These are phyloP conservation scores for Tetrapyrgos nigripes DNA, from an alignment of 1,284 basidiomycete species.

Conservation along the genomic window DNA sequence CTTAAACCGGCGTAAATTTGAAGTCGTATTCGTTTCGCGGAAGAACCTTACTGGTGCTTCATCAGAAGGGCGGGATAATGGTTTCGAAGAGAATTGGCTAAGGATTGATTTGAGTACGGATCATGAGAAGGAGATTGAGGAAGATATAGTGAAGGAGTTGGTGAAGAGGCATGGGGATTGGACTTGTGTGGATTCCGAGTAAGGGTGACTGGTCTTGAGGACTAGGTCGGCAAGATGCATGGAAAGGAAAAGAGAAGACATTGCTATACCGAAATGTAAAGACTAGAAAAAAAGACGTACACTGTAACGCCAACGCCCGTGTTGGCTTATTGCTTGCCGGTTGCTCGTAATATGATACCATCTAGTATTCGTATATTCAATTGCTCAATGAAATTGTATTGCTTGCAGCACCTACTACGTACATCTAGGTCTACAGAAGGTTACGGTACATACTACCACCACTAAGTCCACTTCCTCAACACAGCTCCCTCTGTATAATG, in stretches of 20 bases:
- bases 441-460: too few relatives aligned
- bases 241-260: not conserved
- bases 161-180: conserved; percentile 78
- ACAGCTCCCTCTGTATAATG: too few relatives aligned
- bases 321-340: too few relatives aligned
- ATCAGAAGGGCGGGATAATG: conserved; percentile 8
- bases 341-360: too few relatives aligned
- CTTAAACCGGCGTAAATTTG: conserved; percentile 86
- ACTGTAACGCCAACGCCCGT: too few relatives aligned
- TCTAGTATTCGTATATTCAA: too few relatives aligned
- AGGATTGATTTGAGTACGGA: conserved; percentile 58
- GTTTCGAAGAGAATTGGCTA: conserved; percentile 76
- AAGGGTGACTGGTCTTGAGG: not conserved
- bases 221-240: not conserved
- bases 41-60: conserved; percentile 26
- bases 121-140: conserved; percentile 86
- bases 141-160: conserved; percentile 86
- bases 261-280: too few relatives aligned
- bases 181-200: conserved; percentile 56
- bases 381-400: too few relatives aligned
- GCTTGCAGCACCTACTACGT: too few relatives aligned
- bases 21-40: conserved; percentile 86
- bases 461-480: too few relatives aligned
- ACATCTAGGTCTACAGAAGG: too few relatives aligned
- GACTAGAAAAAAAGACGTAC: too few relatives aligned